Evolutionary conservation across 805 yeast genomes (phyloP).

Genomic region (Scheffersomyces stipitis): DNA sequence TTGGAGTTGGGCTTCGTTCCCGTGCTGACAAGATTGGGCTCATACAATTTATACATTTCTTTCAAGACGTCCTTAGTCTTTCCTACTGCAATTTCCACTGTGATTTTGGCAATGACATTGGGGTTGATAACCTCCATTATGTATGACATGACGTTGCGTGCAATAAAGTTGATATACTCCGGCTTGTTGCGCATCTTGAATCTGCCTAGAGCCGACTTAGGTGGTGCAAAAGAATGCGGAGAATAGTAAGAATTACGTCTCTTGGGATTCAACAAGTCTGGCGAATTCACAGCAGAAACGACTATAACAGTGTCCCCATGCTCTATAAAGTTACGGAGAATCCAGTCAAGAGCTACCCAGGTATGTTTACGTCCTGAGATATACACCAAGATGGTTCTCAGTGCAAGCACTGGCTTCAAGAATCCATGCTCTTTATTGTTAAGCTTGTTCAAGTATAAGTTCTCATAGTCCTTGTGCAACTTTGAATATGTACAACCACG

Average conservation of each 20-base stretch:
- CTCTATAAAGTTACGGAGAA: constrained; percentile 51
- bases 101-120: constrained; percentile 45
- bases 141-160: constrained; percentile 54
- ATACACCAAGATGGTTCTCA: constrained; percentile 60
- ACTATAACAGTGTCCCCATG: constrained; percentile 69
- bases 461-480: constrained; percentile 48
- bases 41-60: constrained; percentile 60
- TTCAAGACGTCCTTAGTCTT: constrained; percentile 54
- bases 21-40: constrained; percentile 57
- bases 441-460: constrained; percentile 41
- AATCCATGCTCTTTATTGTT: constrained; percentile 15
- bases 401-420: constrained; percentile 43
- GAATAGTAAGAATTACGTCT: constrained; percentile 4
- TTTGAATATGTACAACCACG: constrained; percentile 45
- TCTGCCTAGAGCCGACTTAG: constrained; percentile 30
- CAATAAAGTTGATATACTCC: constrained; percentile 44
- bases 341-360: constrained; percentile 82
- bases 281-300: constrained; percentile 47
- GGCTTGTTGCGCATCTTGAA: constrained; percentile 44
- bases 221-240: constrained; percentile 8
- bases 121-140: constrained; percentile 48
- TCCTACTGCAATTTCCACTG: constrained; percentile 63
- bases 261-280: constrained; percentile 2
- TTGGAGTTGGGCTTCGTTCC: constrained; percentile 50
- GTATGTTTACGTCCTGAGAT: constrained; percentile 73